Evolutionary conservation across 108 stramenopile genomes (phyloP).

Genomic region (Stephanodiscus triporus): DNA sequence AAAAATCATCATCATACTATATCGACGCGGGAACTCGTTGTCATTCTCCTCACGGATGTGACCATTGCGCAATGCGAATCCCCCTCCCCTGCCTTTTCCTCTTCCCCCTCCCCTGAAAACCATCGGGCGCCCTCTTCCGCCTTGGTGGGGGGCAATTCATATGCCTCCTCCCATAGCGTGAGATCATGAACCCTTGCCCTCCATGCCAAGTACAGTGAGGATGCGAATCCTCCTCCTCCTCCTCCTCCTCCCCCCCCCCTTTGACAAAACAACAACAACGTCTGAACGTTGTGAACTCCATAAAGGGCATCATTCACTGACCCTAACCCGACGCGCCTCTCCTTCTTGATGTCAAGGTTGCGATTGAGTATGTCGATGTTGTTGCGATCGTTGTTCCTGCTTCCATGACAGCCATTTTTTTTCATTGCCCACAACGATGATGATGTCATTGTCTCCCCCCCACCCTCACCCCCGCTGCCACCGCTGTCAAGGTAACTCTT

Average conservation of each 20-base stretch:
- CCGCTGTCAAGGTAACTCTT: conserved; percentile 37
- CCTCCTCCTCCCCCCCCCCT: too few species aligned
- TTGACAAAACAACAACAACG: neutral
- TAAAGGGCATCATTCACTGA: conserved; percentile 24
- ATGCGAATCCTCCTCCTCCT: too few species aligned
- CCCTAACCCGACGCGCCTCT: neutral
- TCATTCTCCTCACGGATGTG: neutral
- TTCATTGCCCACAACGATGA: too few species aligned
- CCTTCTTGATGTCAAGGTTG: conserved; percentile 27
- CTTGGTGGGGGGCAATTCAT: too few species aligned
- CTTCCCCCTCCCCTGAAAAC: neutral
- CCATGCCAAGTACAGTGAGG: conserved; percentile 28
- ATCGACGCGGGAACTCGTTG: neutral
- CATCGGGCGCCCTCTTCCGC: neutral
- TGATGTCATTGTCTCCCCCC: too few species aligned
- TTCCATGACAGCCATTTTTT: too few species aligned
- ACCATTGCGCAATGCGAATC: neutral
- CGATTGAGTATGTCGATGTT: neutral
- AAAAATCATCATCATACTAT: too few species aligned
- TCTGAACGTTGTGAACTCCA: conserved; percentile 22
- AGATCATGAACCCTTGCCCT: conserved; percentile 14
- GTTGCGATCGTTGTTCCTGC: neutral
- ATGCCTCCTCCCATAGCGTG: neutral
- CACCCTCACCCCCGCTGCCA: neutral
- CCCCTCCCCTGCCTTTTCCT: neutral